Percentiles rank a stretch among this genome's conserved stretches.
Evolutionary conservation across 2,329 filamentous ascomycete genomes (phyloP).

Genomic region (Fusarium devonianum): DNA sequence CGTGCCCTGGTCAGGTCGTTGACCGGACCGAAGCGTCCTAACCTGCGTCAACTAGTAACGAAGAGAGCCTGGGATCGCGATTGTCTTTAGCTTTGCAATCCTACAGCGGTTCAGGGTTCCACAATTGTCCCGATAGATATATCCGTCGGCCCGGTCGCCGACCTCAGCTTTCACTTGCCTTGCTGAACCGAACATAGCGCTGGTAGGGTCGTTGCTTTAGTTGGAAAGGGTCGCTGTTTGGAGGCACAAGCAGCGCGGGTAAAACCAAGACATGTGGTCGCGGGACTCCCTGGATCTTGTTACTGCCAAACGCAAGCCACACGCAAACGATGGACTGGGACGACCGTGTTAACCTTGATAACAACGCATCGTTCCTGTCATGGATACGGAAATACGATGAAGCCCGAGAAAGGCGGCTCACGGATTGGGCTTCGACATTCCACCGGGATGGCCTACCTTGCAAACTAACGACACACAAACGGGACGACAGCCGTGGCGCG

Average conservation of each 20-base stretch:
- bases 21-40: conserved; percentile 34
- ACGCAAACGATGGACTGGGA: conserved; percentile 10
- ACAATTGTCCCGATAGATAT: conserved; percentile 3
- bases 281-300: too few relatives aligned
- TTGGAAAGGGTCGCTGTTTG: too few relatives aligned
- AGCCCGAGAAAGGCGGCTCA: conserved; percentile 5
- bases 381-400: conserved; percentile 10
- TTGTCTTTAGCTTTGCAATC: conserved; percentile 12
- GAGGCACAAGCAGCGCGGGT: too few relatives aligned
- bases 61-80: neutral
- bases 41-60: conserved; percentile 6
- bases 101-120: conserved; percentile 2
- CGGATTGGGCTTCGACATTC: conserved; percentile 11
- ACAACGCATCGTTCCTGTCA: conserved; percentile 2
- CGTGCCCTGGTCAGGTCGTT: conserved; percentile 28
- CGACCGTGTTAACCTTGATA: conserved; percentile 5
- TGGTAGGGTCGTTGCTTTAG: too few relatives aligned
- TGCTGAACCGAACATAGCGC: too few relatives aligned
- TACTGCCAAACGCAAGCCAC: neutral
- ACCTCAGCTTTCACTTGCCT: neutral
- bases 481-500: conserved; percentile 1
- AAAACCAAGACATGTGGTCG: too few relatives aligned
- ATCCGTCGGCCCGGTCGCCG: conserved; percentile 28
- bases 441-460: conserved; percentile 1
- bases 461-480: conserved; percentile 2